Evolutionary conservation across 139 green algal genomes (phyloP), one percentile per base, ranked within the genome.

Genomic region (Desmodesmus armatus): DNA sequence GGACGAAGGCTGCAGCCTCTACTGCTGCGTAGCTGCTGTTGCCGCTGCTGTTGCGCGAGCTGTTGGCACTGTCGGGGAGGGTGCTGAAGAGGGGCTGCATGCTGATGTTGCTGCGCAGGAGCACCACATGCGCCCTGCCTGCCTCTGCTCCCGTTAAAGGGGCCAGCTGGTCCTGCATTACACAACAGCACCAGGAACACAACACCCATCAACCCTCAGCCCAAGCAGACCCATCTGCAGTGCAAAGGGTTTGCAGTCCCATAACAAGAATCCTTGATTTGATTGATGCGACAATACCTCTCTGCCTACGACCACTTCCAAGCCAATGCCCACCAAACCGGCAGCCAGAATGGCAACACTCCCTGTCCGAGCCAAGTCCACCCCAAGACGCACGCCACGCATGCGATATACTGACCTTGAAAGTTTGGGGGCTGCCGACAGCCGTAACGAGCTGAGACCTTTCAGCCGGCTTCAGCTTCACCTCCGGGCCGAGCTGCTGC

Each of bases 381-480:
- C n/a, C n/a, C n/a, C n/a, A n/a, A n/a, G n/a, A n/a, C n/a, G n/a
- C n/a, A n/a, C n/a, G n/a, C n/a, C n/a, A n/a, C n/a, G n/a, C n/a
- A n/a, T 5, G 29, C 27, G 39, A 78, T 6, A 39, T 21, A 78
- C 77, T 74, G n/a, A 84, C 78, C 62, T 19, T 37, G 15, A 84
- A 51, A 21, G 17, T 3, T 11, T 29, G 27, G 13, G 21, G 27
- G 33, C 44, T 33, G 43, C 43, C 51, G n/a, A 84, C 63, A 11
- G 43, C 63, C 2, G 78, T 51, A 2, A 84, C 78, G 40, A 84
- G 62, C 3, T 62, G 78, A 2, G 78, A 84, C 62, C 53, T 82
- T 23, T 47, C 29, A 27, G 60, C n/a, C 44, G 41, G 17, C n/a
- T 75, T 31, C 62, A 84, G 55, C 78, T 55, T n/a, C 31, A 77